Evolutionary conservation across 2,329 filamentous ascomycete species (phyloP), one percentile per base, ranked within the genome.

Genomic region (Cladosporium austrohemisphaericum): DNA sequence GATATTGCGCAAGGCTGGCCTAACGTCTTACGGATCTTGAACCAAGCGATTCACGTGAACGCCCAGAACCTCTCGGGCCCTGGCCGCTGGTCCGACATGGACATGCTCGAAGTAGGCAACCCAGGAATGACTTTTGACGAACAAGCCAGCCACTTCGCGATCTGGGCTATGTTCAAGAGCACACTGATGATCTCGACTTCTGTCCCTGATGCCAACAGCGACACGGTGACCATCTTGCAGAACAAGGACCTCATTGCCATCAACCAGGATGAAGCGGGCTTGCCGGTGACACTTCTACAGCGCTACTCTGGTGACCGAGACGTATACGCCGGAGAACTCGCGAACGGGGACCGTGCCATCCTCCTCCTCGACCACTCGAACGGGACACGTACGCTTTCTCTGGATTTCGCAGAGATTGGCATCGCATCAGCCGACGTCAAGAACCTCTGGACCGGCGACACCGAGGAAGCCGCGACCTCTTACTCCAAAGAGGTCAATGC

Each of bases 221-320:
- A 64, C 11, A 68, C 70, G 35, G 67, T 73, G 31, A 68, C 68
- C 50, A 76, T 77, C 54, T 63, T 70, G 52, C 68, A 67, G 35
- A 75, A 77, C 55, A 71, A 73, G 0, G 74, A 73, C 31, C 66
- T 76, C 50, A 64, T 77, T 29, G 73, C 74, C 9, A 62, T 77
- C 50, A 73, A 69, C 50, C 75, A 77, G 53, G 75, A 77, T 52
- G 66, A 72, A 0, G 61, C 81, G 0, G 77, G 71, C 0, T 64
- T 73, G 46, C 76, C 78, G 36, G 76, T 78, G 0, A 68, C 68
- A n/a, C 65, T 84, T 1, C 60, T 73, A 1, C 67, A 66, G 13
- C 60, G 70, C 25, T 67, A 65, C 50, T 68, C 67, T 0, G 64
- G 66, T 38, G 65, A 70, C 43, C 65, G 62, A 53, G 70, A 72